Evolutionary conservation across 352 stramenopile species (phyloP).

Genomic region (Phytophthora kernoviae): DNA sequence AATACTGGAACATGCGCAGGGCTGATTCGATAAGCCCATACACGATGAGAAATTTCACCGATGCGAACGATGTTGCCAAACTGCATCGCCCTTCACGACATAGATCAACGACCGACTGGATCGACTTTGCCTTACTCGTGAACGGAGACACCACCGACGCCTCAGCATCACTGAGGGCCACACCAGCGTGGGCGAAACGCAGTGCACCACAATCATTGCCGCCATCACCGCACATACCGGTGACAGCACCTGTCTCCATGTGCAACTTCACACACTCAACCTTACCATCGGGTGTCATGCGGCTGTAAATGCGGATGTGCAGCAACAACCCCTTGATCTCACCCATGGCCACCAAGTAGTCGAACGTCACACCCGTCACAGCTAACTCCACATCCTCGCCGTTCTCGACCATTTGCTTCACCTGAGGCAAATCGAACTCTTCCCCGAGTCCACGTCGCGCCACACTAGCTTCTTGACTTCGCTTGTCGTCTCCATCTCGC

Average conservation of each 20-base stretch:
- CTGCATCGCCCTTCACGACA: constrained; percentile 87
- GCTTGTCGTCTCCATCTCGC: constrained; percentile 40
- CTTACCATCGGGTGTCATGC: constrained; percentile 54
- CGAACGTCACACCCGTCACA: constrained; percentile 45
- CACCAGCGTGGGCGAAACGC: constrained; percentile 75
- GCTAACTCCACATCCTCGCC: constrained; percentile 42
- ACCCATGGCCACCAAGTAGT: constrained; percentile 36
- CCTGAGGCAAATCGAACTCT: constrained; percentile 33
- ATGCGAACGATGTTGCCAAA: constrained; percentile 82
- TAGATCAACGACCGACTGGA: constrained; percentile 83
- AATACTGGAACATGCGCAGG: constrained; percentile 73
- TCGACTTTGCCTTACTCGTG: constrained; percentile 78
- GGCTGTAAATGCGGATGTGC: constrained; percentile 50
- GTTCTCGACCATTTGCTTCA: constrained; percentile 37
- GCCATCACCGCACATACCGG: constrained; percentile 60
- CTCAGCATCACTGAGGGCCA: constrained; percentile 78
- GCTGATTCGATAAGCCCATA: constrained; percentile 84
- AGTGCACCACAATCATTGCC: constrained; percentile 86
- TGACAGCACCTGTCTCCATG: constrained; percentile 47
- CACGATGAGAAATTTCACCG: constrained; percentile 90
- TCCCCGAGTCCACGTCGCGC: constrained; percentile 51
- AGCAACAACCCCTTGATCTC: constrained; percentile 44
- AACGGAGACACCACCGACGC: constrained; percentile 83
- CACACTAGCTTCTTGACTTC: constrained; percentile 41
- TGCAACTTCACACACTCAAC: constrained; percentile 42